phyloP scores from a whole-genome alignment of 495 filamentous ascomycete species.

The Trichoderma virens region DNA sequence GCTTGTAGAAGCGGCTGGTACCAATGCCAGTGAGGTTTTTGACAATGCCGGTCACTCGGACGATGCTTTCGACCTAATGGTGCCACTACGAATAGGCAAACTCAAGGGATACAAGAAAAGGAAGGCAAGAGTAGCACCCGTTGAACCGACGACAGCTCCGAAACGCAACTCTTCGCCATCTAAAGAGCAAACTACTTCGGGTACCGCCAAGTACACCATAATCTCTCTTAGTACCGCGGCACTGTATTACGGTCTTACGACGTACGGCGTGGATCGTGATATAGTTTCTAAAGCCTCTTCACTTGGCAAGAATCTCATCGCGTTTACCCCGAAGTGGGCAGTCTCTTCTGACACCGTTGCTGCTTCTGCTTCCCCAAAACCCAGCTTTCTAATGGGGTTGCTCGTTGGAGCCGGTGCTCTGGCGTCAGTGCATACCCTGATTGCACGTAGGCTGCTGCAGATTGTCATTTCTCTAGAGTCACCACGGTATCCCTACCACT shows the following conservation, averaged over 20 bases:
- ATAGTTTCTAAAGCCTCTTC: no score
- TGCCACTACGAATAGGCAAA: conserved; percentile 19
- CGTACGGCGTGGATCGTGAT: no score
- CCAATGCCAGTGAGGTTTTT: conserved; percentile 49
- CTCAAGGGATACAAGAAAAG: conserved; percentile 14
- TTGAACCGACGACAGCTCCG: no score
- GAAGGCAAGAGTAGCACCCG: background rate
- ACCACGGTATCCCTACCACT: conserved; percentile 32
- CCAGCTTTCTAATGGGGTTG: conserved; percentile 28
- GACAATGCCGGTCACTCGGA: conserved; percentile 54
- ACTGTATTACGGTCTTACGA: no score
- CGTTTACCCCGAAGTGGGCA: no score
- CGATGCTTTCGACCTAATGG: conserved; percentile 34
- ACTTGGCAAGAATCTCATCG: no score
- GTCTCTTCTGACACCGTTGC: no score
- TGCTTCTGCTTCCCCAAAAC: no score
- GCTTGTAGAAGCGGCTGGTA: conserved; percentile 46
- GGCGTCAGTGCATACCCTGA: conserved; percentile 17
- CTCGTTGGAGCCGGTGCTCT: conserved; percentile 25
- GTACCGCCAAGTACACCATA: no score
- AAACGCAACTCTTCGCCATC: no score
- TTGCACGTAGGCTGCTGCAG: conserved; percentile 18
- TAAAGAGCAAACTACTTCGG: no score
- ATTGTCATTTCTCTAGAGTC: conserved; percentile 29
- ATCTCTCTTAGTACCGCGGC: no score